Percentiles rank a stretch among this genome's conserved stretches.
These are phyloP conservation scores for Sphaceloma murrayae DNA, from an alignment of 2,329 filamentous ascomycete genomes.

Conservation along the genomic window DNA sequence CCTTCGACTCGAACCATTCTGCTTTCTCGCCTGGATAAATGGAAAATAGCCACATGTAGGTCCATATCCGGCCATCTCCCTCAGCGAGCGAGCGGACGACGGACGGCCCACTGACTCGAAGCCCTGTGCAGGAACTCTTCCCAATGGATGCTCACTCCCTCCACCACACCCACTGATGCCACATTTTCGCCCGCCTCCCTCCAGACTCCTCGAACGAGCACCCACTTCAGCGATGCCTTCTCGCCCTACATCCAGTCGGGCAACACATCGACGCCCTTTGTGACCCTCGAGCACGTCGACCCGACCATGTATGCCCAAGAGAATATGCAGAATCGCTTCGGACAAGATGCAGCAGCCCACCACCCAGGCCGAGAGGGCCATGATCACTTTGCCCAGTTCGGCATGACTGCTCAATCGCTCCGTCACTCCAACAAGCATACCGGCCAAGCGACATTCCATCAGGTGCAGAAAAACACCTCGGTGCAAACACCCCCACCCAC, in stretches of 20 bases:
- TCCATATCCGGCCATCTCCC: not conserved
- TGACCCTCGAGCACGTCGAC: slow-evolving; percentile 8
- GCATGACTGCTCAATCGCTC: slow-evolving; percentile 10
- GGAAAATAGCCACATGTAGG: slow-evolving; percentile 11
- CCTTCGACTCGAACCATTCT: not conserved
- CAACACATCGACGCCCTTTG: slow-evolving; percentile 26
- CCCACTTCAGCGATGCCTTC: slow-evolving; percentile 43
- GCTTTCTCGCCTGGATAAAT: too few species aligned
- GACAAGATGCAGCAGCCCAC: slow-evolving; percentile 15
- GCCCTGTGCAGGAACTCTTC: slow-evolving; percentile 17
- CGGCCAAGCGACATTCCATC: slow-evolving; percentile 41
- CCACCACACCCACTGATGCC: slow-evolving; percentile 38
- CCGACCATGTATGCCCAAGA: slow-evolving; percentile 16
- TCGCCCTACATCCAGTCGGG: slow-evolving; percentile 28
- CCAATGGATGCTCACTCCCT: slow-evolving; percentile 40
- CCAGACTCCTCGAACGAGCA: slow-evolving; percentile 38
- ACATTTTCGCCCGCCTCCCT: slow-evolving; percentile 32
- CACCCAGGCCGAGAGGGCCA: slow-evolving; percentile 5
- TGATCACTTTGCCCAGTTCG: slow-evolving; percentile 12
- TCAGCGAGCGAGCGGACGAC: too few species aligned
- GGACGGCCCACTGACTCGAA: slow-evolving; percentile 22
- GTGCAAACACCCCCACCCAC: slow-evolving; percentile 56
- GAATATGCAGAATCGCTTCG: slow-evolving; percentile 21
- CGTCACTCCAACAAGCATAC: slow-evolving; percentile 3
- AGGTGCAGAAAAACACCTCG: slow-evolving; percentile 50